phyloP scores from a whole-genome alignment of 768 basidiomycete species.

The Boletus huronensis region DNA sequence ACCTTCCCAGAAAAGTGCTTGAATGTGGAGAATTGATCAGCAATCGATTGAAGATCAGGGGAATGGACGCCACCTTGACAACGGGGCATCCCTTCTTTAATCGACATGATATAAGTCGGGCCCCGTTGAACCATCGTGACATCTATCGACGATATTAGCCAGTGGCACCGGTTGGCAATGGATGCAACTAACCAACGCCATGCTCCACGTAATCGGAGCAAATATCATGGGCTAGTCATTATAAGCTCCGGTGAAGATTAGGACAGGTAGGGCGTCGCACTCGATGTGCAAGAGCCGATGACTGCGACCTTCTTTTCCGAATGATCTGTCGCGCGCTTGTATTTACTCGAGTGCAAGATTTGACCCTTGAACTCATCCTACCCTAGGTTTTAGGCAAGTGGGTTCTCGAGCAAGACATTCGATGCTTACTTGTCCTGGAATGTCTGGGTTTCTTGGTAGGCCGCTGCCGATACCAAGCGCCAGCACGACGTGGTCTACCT shows the following conservation, averaged over 20 bases:
- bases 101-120: slow-evolving; percentile 52
- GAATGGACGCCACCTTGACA: slow-evolving; percentile 9
- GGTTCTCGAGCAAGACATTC: not conserved
- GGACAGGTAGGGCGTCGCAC: slow-evolving; percentile 30
- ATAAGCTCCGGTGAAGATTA: not conserved
- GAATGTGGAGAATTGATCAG: not conserved
- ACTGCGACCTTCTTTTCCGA: slow-evolving; percentile 69
- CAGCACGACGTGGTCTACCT: slow-evolving; percentile 48
- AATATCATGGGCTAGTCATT: slow-evolving; percentile 44
- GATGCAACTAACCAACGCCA: slow-evolving; percentile 39
- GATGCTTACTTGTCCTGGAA: slow-evolving; percentile 40
- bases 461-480: slow-evolving; percentile 49
- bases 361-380: slow-evolving; percentile 62
- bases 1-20: slow-evolving; percentile 43
- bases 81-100: slow-evolving; percentile 37
- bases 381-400: not conserved
- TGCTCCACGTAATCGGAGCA: slow-evolving; percentile 43
- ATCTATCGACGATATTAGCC: slow-evolving; percentile 25
- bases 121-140: slow-evolving; percentile 50
- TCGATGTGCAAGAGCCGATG: slow-evolving; percentile 63
- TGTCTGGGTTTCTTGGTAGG: slow-evolving; percentile 40
- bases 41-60: slow-evolving; percentile 13
- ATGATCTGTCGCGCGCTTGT: slow-evolving; percentile 54
- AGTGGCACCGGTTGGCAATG: not conserved
- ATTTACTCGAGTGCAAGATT: slow-evolving; percentile 54